Evolutionary conservation across 1,284 basidiomycete species (phyloP).

Genomic region (Melanopsichium pennsylvanicum): DNA sequence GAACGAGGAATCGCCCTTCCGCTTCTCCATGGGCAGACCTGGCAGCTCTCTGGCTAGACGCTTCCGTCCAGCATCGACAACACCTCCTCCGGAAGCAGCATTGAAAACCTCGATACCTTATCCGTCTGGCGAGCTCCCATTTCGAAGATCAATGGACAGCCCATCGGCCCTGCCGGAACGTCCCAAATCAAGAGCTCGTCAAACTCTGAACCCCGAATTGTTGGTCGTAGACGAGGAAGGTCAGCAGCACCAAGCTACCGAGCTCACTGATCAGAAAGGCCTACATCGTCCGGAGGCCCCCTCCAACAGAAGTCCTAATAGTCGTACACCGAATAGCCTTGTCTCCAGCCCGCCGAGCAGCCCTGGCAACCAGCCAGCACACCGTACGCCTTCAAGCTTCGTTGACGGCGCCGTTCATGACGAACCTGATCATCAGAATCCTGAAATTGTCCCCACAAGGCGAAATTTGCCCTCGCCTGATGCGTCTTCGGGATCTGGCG

Average conservation of each 20-base stretch:
- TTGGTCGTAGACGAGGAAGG: conserved; percentile 46
- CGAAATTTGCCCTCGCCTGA: background rate
- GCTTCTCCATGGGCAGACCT: conserved; percentile 24
- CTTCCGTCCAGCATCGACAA: conserved; percentile 15
- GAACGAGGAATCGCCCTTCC: conserved; percentile 18
- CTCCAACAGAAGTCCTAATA: conserved; percentile 22
- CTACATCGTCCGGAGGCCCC: conserved; percentile 1
- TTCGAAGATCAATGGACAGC: conserved; percentile 4
- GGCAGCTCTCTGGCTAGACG: conserved; percentile 23
- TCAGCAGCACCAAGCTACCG: conserved; percentile 9
- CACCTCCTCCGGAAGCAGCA: conserved; percentile 10
- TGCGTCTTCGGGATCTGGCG: conserved; percentile 16
- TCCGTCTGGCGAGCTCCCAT: conserved; percentile 3
- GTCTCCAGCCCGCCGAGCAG: conserved; percentile 9
- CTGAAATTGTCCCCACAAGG: background rate
- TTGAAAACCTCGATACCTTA: conserved; percentile 3
- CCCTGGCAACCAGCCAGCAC: background rate
- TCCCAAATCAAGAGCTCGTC: conserved; percentile 3
- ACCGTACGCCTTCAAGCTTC: conserved; percentile 16
- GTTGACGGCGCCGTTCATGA: conserved; percentile 21
- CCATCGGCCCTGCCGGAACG: conserved; percentile 1
- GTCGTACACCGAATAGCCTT: conserved; percentile 21
- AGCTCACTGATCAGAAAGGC: background rate
- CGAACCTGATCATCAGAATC: conserved; percentile 30
- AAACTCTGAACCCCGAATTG: conserved; percentile 16